A percentile compares a stretch with the other conserved stretches of the same genome.
Conservation (phyloP, 2,329 filamentous ascomycete genomes). For the Coleophoma crateriformis region DNA sequence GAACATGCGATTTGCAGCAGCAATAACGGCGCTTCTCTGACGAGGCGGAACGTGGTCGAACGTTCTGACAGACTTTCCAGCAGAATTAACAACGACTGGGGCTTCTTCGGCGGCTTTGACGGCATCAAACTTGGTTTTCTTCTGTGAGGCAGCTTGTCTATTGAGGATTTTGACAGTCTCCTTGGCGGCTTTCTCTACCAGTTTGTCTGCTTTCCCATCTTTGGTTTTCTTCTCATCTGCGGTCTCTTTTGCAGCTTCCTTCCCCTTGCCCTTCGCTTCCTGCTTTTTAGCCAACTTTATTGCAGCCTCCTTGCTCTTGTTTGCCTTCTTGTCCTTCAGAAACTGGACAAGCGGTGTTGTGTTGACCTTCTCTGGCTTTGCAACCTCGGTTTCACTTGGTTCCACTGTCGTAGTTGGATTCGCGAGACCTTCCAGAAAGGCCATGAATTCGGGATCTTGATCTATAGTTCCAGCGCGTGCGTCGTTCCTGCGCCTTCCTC, state of each 20-base stretch:
- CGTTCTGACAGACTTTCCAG: conserved; percentile 39
- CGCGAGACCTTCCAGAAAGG: conserved; percentile 82
- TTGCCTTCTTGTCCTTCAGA: conserved; percentile 86
- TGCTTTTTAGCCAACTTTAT: conserved; percentile 49
- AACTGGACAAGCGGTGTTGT: conserved; percentile 89
- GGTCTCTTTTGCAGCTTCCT: conserved; percentile 45
- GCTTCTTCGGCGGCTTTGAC: conserved; percentile 23
- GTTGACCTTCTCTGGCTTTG: conserved; percentile 52
- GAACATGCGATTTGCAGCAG: conserved; percentile 58
- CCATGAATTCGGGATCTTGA: conserved; percentile 92
- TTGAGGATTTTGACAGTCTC: conserved; percentile 60
- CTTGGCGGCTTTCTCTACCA: conserved; percentile 55
- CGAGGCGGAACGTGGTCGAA: conserved; percentile 38
- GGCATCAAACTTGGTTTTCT: conserved; percentile 22
- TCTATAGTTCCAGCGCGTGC: conserved; percentile 91
- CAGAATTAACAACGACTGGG: conserved; percentile 26
- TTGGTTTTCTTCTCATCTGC: conserved; percentile 61
- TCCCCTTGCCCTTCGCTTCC: conserved; percentile 43
- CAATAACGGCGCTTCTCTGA: conserved; percentile 39
- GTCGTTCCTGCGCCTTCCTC: conserved; percentile 69
- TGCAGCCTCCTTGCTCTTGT: conserved; percentile 53
- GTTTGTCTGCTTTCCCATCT: conserved; percentile 57
- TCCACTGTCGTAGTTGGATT: conserved; percentile 53
- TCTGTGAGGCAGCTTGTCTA: conserved; percentile 47
- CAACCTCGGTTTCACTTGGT: conserved; percentile 34